Evolutionary conservation across 1,284 basidiomycete species (phyloP), one percentile per base, ranked within the genome.

Genomic region (Gymnopus androsaceus): DNA sequence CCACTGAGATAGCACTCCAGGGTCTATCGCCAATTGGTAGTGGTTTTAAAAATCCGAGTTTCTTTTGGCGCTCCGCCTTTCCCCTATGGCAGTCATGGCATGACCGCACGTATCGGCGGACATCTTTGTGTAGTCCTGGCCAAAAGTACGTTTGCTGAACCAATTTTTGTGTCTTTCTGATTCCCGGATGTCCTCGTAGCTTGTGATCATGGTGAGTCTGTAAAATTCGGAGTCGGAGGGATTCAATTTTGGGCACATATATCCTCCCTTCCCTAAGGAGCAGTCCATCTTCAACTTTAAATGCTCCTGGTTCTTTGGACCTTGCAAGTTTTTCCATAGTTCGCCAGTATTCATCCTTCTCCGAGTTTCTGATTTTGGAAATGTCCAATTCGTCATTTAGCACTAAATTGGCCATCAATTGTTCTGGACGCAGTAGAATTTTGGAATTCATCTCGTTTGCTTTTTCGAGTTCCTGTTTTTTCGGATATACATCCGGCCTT

Each of bases 141-240:
- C 67, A 69, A 21, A 49, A 65, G 53, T 63, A 70, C 36, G 61
- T 54, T 6, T 57, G 28, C 6, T 38, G 14, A 7, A 68, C 49
- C 15, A 61, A 30, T 46, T 62, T 56, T n/a, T 57, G 33, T 1
- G 72, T 75, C 54, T 69, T 73, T 6, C 51, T 49, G 14, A 55
- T 50, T 3, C 75, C 73, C 5, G 61, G 67, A 59, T 77, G 74
- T 12, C 75, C 56, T 57, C 45, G 3, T 14, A 53, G 15, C 5
- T 30, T 33, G 23, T 50, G 36, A 45, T 60, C 56, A 50, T 62
- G 55, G 37, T 56, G 46, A n/a, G 19, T 19, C 33, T 40, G 4
- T 3, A 55, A 49, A 28, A 57, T 37, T 30, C 19, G 8, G 1
- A 40, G 2, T 28, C 51, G 0, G 3, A 61, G 47, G 17, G 41